Evolutionary conservation across 2,329 filamentous ascomycete species (phyloP).

Genomic region (Orbilia oligospora): DNA sequence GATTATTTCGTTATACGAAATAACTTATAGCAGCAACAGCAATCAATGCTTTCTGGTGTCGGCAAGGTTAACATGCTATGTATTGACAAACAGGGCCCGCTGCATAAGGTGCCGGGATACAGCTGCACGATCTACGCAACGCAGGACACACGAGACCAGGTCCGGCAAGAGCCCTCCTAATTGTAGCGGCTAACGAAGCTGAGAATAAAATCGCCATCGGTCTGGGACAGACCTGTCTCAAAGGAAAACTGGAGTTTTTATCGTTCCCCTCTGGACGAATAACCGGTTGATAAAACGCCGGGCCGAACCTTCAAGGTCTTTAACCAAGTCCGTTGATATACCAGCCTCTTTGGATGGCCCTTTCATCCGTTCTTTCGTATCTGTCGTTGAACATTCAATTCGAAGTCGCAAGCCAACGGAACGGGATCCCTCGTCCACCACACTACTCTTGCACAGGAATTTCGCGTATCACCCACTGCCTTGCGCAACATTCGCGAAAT

Average conservation of each 20-base stretch:
- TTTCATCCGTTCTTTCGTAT: slow-evolving; percentile 21
- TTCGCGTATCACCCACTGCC: slow-evolving; percentile 51
- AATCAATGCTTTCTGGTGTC: slow-evolving; percentile 51
- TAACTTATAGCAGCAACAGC: slow-evolving; percentile 43
- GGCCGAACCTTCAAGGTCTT: slow-evolving; percentile 49
- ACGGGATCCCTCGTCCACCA: slow-evolving; percentile 37
- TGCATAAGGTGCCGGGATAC: slow-evolving; percentile 56
- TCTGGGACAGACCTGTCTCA: slow-evolving; percentile 47
- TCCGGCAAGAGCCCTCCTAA: slow-evolving; percentile 45
- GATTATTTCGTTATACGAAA: slow-evolving; percentile 43
- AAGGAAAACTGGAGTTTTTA: slow-evolving; percentile 33
- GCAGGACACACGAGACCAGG: slow-evolving; percentile 59
- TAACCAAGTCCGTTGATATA: slow-evolving; percentile 40
- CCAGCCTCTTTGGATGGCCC: slow-evolving; percentile 30
- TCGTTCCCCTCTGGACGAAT: slow-evolving; percentile 31
- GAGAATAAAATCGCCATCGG: slow-evolving; percentile 48
- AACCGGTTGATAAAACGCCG: slow-evolving; percentile 53
- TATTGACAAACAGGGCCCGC: slow-evolving; percentile 45
- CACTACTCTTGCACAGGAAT: slow-evolving; percentile 28
- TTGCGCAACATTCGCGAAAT: slow-evolving; percentile 61
- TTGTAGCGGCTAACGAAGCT: slow-evolving; percentile 60
- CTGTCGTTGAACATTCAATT: slow-evolving; percentile 28
- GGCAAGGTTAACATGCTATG: slow-evolving; percentile 48
- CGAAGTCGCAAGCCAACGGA: slow-evolving; percentile 9
- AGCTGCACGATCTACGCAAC: slow-evolving; percentile 58